Percentiles rank a stretch among this genome's conserved stretches.
phyloP scores from a whole-genome alignment of 441 rosid genomes.

The Aleurites moluccanus region DNA sequence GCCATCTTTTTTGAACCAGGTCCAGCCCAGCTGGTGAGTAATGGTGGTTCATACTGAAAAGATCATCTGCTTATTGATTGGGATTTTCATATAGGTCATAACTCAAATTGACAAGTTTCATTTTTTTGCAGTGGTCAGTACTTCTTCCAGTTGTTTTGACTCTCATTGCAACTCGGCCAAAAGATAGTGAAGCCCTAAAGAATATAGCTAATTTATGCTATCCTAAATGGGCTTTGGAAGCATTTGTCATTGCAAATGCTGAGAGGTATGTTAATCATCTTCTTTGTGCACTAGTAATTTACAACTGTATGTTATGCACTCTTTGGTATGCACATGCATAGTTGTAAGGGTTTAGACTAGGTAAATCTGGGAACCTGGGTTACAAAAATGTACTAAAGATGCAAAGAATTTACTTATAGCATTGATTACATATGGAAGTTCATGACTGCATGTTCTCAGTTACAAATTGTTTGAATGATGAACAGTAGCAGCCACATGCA shows the following conservation, averaged over 20 bases:
- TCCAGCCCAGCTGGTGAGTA: slow-evolving; percentile 90
- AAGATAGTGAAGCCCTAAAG: slow-evolving; percentile 37
- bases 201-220: slow-evolving; percentile 59
- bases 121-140: slow-evolving; percentile 72
- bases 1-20: slow-evolving; percentile 82
- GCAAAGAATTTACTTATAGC: neutral
- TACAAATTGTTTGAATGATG: neutral
- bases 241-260: slow-evolving; percentile 80
- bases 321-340: neutral
- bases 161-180: slow-evolving; percentile 65
- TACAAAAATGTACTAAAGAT: neutral
- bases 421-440: neutral
- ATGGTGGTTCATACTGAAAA: neutral
- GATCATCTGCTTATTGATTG: neutral
- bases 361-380: neutral
- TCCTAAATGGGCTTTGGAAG: slow-evolving; percentile 87
- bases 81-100: neutral
- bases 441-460: neutral
- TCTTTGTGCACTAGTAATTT: neutral
- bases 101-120: slow-evolving; percentile 17
- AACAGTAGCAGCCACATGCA: no score
- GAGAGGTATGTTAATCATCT: slow-evolving; percentile 48
- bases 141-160: slow-evolving; percentile 96
- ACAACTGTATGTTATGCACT: no score
- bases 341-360: neutral